A percentile compares a stretch with the other conserved stretches of the same genome.
Conservation (phyloP, 2,329 filamentous ascomycete genomes). For the Clarireedia sp. region DNA sequence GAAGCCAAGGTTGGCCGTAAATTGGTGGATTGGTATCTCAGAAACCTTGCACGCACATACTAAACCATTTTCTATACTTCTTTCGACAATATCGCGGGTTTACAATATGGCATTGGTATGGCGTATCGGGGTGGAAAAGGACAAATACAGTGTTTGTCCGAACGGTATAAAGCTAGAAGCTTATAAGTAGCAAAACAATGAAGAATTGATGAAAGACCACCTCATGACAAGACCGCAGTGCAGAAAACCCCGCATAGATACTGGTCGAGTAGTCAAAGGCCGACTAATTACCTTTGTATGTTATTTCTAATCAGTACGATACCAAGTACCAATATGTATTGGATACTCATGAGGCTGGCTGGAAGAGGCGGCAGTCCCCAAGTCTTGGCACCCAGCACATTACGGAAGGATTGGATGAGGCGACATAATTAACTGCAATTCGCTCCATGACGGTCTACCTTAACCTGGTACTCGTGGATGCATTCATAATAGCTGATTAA, state of each 20-base stretch:
- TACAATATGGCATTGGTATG: constrained; percentile 25
- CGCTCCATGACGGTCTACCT: background rate
- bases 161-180: constrained; percentile 3
- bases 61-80: constrained; percentile 36
- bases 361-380: background rate
- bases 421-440: background rate
- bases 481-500: background rate
- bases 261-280: no score
- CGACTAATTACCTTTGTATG: background rate
- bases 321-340: background rate
- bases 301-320: background rate
- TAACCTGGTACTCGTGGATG: background rate
- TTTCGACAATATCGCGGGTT: constrained; percentile 18
- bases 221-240: background rate
- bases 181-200: constrained; percentile 6
- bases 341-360: background rate
- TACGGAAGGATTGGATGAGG: background rate
- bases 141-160: constrained; percentile 4
- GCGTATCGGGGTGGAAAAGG: constrained; percentile 9
- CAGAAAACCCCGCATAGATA: no score
- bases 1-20: constrained; percentile 97
- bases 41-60: constrained; percentile 93
- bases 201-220: constrained; percentile 5
- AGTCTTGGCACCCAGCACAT: background rate
- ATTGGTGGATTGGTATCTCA: constrained; percentile 97